Percentiles rank a stretch among this genome's conserved stretches.
These are phyloP conservation scores for Solanum sparsipilum DNA, from an alignment of 257 asterid species.

Conservation along the genomic window DNA sequence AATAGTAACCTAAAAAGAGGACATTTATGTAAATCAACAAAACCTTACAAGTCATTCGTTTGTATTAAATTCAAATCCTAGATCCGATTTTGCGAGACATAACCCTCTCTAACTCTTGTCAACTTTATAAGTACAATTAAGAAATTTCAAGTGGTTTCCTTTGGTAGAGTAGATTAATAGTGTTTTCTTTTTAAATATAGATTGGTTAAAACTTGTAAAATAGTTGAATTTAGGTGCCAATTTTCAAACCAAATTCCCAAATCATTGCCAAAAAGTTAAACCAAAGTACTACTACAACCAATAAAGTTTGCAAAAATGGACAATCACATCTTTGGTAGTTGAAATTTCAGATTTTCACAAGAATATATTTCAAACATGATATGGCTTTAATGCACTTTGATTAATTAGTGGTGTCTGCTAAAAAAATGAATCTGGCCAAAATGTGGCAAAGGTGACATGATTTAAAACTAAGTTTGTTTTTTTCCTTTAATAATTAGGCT, in stretches of 20 bases:
- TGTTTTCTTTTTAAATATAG: neutral
- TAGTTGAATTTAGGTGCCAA: neutral
- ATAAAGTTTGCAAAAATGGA: neutral
- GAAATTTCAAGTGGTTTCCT: neutral
- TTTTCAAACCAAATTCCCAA: neutral
- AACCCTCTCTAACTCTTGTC: neutral
- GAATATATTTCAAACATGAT: conserved; percentile 1
- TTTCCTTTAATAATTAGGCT: neutral
- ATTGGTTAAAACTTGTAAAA: neutral
- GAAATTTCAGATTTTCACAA: neutral
- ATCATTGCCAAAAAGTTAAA: neutral
- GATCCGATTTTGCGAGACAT: neutral
- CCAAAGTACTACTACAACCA: neutral
- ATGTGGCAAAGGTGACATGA: neutral
- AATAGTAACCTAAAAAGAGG: neutral
- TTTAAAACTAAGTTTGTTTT: neutral
- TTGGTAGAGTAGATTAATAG: neutral
- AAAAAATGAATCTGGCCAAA: neutral
- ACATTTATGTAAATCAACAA: neutral
- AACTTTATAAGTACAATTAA: neutral
- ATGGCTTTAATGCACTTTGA: neutral
- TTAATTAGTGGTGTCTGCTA: neutral
- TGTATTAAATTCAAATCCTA: neutral
- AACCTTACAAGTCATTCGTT: neutral
- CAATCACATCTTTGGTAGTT: conserved; percentile 4